phyloP scores from a whole-genome alignment of 2,329 filamentous ascomycete genomes.

The Berkeleyomyces basicola region DNA sequence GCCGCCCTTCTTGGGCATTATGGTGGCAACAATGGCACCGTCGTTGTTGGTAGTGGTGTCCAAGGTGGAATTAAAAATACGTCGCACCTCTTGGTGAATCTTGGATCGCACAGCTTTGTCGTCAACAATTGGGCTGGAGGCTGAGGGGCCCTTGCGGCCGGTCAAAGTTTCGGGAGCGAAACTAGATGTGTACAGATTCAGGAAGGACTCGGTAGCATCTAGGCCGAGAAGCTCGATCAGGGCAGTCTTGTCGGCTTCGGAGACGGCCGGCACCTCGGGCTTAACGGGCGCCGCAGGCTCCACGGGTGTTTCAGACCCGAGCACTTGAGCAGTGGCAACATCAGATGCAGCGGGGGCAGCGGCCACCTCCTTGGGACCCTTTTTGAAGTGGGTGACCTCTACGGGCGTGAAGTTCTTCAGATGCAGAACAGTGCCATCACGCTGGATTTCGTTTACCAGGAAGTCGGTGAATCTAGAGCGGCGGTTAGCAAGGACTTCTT shows the following conservation, averaged over 20 bases:
- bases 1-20: conserved; percentile 32
- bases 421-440: conserved; percentile 60
- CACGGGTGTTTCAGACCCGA: conserved; percentile 18
- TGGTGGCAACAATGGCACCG: conserved; percentile 48
- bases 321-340: background rate
- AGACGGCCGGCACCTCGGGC: conserved; percentile 15
- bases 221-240: conserved; percentile 26
- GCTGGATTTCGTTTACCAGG: conserved; percentile 73
- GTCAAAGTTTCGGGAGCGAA: conserved; percentile 19
- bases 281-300: conserved; percentile 16
- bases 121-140: conserved; percentile 26
- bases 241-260: conserved; percentile 21
- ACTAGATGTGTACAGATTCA: conserved; percentile 26
- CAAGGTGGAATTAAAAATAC: conserved; percentile 61
- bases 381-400: conserved; percentile 10
- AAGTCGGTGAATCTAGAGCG: conserved; percentile 66
- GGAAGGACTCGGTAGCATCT: conserved; percentile 25
- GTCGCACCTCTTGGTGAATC: conserved; percentile 49
- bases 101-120: conserved; percentile 30
- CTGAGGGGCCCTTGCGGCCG: conserved; percentile 19
- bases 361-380: conserved; percentile 4
- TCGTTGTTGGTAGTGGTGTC: conserved; percentile 50
- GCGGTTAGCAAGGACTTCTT: background rate
- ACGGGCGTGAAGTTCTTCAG: conserved; percentile 26
- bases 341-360: conserved; percentile 8